phyloP scores from a whole-genome alignment of 768 basidiomycete species.

The Lepiota venenata region DNA sequence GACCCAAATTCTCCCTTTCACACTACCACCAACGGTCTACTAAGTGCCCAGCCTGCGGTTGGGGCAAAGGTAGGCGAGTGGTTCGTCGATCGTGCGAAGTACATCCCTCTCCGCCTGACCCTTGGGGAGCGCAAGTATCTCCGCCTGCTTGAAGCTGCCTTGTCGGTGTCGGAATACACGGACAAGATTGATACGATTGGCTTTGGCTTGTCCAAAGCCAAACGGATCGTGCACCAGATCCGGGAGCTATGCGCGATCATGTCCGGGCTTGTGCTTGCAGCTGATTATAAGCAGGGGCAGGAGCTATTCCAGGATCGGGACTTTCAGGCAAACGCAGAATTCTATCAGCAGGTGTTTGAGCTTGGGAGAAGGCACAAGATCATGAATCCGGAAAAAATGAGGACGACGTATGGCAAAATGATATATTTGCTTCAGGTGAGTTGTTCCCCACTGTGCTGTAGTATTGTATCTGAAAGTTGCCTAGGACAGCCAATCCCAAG shows the following conservation, averaged over 20 bases:
- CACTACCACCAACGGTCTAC: constrained; percentile 26
- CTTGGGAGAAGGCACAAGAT: constrained; percentile 84
- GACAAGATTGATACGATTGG: constrained; percentile 86
- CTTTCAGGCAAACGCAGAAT: constrained; percentile 75
- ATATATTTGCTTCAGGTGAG: constrained; percentile 79
- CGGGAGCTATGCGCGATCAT: constrained; percentile 86
- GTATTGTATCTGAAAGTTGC: constrained; percentile 12
- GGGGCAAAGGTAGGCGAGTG: constrained; percentile 74
- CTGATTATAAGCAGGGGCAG: constrained; percentile 88
- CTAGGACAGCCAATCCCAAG: constrained; percentile 82
- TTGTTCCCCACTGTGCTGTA: constrained; percentile 1
- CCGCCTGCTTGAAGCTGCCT: constrained; percentile 80
- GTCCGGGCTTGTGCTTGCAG: constrained; percentile 76
- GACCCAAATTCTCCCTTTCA: background rate
- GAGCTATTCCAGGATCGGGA: constrained; percentile 81
- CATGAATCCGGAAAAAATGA: constrained; percentile 92
- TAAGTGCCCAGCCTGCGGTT: constrained; percentile 55
- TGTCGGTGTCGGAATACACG: constrained; percentile 84
- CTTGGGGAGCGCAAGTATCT: constrained; percentile 78
- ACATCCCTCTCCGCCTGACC: constrained; percentile 76
- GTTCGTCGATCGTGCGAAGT: constrained; percentile 81
- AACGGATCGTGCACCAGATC: constrained; percentile 84
- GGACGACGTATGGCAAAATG: constrained; percentile 83
- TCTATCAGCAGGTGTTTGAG: constrained; percentile 80
- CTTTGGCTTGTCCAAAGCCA: constrained; percentile 78